phyloP scores from a whole-genome alignment of 441 rosid genomes.

The Mallotus japonicus region DNA sequence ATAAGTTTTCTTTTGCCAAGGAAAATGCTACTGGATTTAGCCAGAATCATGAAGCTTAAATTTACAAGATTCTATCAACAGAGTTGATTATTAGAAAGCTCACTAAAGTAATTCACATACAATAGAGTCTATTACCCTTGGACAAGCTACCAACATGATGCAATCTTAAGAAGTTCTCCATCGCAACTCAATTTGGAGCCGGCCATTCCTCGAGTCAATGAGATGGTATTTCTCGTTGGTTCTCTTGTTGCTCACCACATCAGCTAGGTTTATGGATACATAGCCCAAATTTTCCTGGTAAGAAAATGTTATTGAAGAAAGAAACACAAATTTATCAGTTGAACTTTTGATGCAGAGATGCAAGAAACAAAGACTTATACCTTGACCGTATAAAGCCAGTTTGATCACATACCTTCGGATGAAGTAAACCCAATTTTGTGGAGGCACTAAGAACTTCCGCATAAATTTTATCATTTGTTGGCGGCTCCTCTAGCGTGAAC shows the following conservation, averaged over 20 bases:
- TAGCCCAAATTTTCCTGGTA: conserved; percentile 80
- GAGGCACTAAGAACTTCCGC: conserved; percentile 80
- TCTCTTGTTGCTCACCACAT: conserved; percentile 79
- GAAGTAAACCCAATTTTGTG: conserved; percentile 74
- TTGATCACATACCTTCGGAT: conserved; percentile 63
- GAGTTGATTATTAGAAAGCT: background rate
- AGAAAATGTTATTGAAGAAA: conserved; percentile 1
- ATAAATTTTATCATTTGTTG: conserved; percentile 61
- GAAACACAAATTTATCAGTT: conserved; percentile 2
- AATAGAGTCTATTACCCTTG: background rate
- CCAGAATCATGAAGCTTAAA: background rate
- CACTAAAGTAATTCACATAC: background rate
- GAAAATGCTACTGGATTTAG: conserved; percentile 3
- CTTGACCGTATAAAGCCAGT: background rate
- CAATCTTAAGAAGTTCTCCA: conserved; percentile 63
- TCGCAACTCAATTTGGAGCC: conserved; percentile 77
- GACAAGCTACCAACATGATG: background rate
- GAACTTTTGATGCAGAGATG: background rate
- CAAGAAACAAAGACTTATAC: background rate
- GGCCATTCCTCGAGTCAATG: conserved; percentile 85
- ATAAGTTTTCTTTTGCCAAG: background rate
- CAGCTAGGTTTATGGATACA: conserved; percentile 60
- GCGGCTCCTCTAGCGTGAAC: conserved; percentile 75
- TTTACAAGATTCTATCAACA: conserved; percentile 10
- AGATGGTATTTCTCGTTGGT: conserved; percentile 87